Percentiles rank a stretch among this genome's conserved stretches.
Conservation (phyloP, 257 asterid genomes). For the Solanum dulcamara region DNA sequence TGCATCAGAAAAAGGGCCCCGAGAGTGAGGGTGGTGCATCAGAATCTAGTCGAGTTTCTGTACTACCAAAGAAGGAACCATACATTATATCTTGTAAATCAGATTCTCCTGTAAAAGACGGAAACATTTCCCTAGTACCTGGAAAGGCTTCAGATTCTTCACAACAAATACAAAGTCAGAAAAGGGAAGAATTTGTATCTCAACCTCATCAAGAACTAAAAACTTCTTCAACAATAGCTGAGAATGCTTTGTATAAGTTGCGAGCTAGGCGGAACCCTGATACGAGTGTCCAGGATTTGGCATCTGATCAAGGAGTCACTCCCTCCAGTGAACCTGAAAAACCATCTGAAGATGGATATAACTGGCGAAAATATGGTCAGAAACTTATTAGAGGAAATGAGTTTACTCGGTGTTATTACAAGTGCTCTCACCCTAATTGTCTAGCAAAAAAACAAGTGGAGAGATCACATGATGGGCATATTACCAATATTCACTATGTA, state of each 20-base stretch:
- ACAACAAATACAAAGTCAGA: constrained; percentile 18
- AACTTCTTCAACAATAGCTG: constrained; percentile 10
- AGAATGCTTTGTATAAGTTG: constrained; percentile 25
- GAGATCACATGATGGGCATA: constrained; percentile 62
- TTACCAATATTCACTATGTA: constrained; percentile 59
- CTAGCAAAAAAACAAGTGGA: constrained; percentile 78
- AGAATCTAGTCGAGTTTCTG: constrained; percentile 18
- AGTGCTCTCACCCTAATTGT: constrained; percentile 62
- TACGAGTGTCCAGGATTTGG: constrained; percentile 4
- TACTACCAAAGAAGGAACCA: constrained; percentile 28
- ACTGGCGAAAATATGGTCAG: constrained; percentile 98
- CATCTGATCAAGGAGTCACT: constrained; percentile 9
- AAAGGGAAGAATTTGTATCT: constrained; percentile 5
- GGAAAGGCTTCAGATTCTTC: constrained; percentile 13
- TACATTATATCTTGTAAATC: neutral
- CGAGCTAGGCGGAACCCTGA: constrained; percentile 38
- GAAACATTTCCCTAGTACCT: neutral
- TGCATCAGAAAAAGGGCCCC: constrained; percentile 16
- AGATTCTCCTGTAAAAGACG: constrained; percentile 14
- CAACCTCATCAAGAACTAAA: constrained; percentile 21
- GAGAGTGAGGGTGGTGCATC: constrained; percentile 21
- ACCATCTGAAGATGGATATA: constrained; percentile 71
- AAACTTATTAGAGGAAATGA: constrained; percentile 83
- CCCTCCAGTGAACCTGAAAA: constrained; percentile 27
- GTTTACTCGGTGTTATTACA: constrained; percentile 80